These are phyloP conservation scores for Acidomyces sp. DNA, from an alignment of 495 filamentous ascomycete genomes.

Conservation along the genomic window DNA sequence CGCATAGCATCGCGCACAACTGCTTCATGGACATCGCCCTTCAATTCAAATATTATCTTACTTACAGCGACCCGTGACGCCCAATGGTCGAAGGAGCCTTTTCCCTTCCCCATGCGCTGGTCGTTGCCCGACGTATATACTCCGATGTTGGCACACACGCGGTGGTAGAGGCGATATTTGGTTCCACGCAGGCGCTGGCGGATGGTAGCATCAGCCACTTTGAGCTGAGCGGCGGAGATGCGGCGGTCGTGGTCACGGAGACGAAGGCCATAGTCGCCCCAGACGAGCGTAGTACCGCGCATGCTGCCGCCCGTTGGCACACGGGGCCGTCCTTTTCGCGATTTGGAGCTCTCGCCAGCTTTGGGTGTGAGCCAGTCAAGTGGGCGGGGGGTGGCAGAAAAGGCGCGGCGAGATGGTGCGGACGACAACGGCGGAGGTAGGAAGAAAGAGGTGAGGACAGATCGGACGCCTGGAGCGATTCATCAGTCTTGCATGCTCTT, in stretches of 20 bases:
- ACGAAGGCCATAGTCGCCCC: constrained; percentile 91
- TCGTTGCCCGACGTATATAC: constrained; percentile 95
- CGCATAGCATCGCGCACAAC: constrained; percentile 87
- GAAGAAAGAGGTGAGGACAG: constrained; percentile 15
- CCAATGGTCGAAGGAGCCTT: constrained; percentile 96
- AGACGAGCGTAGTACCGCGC: constrained; percentile 86
- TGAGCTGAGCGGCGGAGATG: constrained; percentile 73
- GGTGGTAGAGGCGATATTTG: constrained; percentile 82
- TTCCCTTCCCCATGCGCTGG: constrained; percentile 95
- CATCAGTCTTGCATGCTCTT: background rate
- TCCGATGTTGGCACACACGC: constrained; percentile 79
- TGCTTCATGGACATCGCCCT: constrained; percentile 85
- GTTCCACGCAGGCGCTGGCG: constrained; percentile 76
- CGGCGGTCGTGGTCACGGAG: constrained; percentile 88
- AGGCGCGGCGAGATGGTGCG: constrained; percentile 41
- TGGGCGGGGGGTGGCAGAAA: constrained; percentile 55
- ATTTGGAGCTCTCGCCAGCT: constrained; percentile 60
- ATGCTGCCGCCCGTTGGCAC: constrained; percentile 81
- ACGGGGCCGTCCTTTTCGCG: constrained; percentile 77
- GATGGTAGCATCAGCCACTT: constrained; percentile 85
- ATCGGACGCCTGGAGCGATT: constrained; percentile 15
- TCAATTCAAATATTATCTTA: constrained; percentile 82
- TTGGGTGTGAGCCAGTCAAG: constrained; percentile 72
- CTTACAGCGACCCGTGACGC: constrained; percentile 74
- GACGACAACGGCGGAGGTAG: constrained; percentile 13